Base-by-base conservation (phyloP, 495 filamentous ascomycete species). In the Penicillium egyptiacum region DNA sequence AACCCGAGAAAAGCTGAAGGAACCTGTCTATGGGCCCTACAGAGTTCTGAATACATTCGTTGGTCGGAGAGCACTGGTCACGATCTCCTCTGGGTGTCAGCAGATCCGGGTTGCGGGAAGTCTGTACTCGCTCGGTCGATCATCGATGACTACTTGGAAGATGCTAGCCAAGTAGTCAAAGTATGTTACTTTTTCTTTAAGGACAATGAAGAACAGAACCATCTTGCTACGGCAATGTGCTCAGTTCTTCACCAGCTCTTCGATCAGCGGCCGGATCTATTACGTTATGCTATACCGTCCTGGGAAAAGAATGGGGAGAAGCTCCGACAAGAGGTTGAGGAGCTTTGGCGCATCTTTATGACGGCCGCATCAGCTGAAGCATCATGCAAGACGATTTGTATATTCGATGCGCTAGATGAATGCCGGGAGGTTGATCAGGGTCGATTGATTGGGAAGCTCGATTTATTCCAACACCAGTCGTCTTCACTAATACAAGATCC, bases 371-470 rank as follows among this genome's bases (percentile, higher is more conserved):
- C 23, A 25, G 23, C 23, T 25, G 23, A 25, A 2, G 23, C 4
- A 2, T 4, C 23, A 25, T 4, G 4, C 23, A 25, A 25, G 23
- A 25, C 23, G 0, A 69, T 74, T 25, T 76, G 70, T 55, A 47
- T 78, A 23, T 54, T 79, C n/a, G 75, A 79, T 61, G 77, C 66
- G 1, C 66, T 79, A 20, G 75, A 79, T 54, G 74, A 79, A 64
- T 78, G 73, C 40, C 56, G 58, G 48, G 19, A 48, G 47, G 19
- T 1, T n/a, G 58, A 68, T 58, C 50, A 55, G 48, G 41, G 51
- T 28, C 26, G 55, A 37, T 51, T 76, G 1, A 62, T 74, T 50
- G 6, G 67, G 39, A 59, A 64, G 20, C 51, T 71, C 30, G 41
- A 40, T 2, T 25, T 25, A 2, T 25, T 25, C 4, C 4, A 25